Conservation (phyloP, 192 early-diverging fungal genomes). For the Mortierella alpina region DNA sequence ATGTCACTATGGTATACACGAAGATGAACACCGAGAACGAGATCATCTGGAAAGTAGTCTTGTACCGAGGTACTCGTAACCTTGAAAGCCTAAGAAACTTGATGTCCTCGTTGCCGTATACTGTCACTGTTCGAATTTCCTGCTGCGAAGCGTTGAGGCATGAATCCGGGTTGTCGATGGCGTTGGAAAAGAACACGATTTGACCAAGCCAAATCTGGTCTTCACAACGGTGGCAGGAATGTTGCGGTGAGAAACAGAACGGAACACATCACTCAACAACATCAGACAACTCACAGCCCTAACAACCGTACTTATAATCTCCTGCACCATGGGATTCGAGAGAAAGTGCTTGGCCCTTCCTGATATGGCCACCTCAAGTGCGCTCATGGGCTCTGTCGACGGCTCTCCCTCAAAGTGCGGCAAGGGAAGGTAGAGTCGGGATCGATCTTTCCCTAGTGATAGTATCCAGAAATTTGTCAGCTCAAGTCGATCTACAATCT, state of each 20-base stretch:
- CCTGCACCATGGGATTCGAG: slow-evolving; percentile 52
- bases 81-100: slow-evolving; percentile 50
- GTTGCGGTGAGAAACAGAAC: neutral
- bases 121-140: slow-evolving; percentile 40
- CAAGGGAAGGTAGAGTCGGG: slow-evolving; percentile 23
- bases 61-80: slow-evolving; percentile 54
- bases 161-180: slow-evolving; percentile 48
- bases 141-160: slow-evolving; percentile 41
- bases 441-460: slow-evolving; percentile 20
- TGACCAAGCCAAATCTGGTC: slow-evolving; percentile 58
- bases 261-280: too few species aligned
- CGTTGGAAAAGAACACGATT: slow-evolving; percentile 54
- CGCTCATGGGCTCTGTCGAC: slow-evolving; percentile 51
- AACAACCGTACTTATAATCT: slow-evolving; percentile 46
- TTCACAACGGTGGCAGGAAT: neutral
- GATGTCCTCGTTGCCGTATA: slow-evolving; percentile 39
- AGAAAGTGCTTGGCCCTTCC: slow-evolving; percentile 55
- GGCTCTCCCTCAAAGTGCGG: slow-evolving; percentile 49
- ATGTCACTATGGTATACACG: slow-evolving; percentile 53
- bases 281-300: too few species aligned
- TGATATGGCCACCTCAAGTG: slow-evolving; percentile 55
- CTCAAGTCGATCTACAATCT: neutral
- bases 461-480: neutral
- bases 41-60: slow-evolving; percentile 52
- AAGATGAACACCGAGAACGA: slow-evolving; percentile 50